phyloP scores from a whole-genome alignment of 2,329 filamentous ascomycete species.

The Microdochium paspali region DNA sequence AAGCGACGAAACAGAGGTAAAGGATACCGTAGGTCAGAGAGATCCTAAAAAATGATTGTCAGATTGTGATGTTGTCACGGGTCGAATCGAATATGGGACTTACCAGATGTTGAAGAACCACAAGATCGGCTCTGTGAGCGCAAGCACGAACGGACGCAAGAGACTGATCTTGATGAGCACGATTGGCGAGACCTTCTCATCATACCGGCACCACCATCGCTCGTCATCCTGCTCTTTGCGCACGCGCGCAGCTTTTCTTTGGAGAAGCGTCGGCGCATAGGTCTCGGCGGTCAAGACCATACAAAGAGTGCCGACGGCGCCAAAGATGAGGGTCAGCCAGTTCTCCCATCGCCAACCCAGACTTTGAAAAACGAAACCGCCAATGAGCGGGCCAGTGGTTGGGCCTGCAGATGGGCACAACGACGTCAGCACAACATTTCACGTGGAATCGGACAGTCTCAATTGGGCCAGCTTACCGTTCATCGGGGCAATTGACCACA shows the following conservation, averaged over 20 bases:
- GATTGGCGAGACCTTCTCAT: slow-evolving; percentile 56
- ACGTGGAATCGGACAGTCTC: neutral
- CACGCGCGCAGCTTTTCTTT: slow-evolving; percentile 52
- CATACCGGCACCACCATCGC: slow-evolving; percentile 73
- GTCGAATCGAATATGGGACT: no score
- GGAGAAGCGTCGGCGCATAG: slow-evolving; percentile 63
- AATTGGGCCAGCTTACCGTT: slow-evolving; percentile 42
- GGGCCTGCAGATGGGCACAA: slow-evolving; percentile 7
- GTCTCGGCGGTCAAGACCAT: slow-evolving; percentile 61
- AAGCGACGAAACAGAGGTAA: slow-evolving; percentile 84
- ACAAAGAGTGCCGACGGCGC: slow-evolving; percentile 49
- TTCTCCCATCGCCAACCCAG: slow-evolving; percentile 85
- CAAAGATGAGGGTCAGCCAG: slow-evolving; percentile 70
- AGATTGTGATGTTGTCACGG: no score
- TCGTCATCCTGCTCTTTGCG: slow-evolving; percentile 62
- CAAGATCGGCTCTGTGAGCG: slow-evolving; percentile 71
- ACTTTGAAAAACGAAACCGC: slow-evolving; percentile 69
- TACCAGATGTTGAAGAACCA: slow-evolving; percentile 62
- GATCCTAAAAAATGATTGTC: slow-evolving; percentile 40
- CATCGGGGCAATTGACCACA: slow-evolving; percentile 78
- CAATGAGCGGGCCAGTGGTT: slow-evolving; percentile 58
- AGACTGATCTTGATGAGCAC: slow-evolving; percentile 67
- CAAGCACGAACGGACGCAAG: slow-evolving; percentile 67
- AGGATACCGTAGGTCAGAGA: slow-evolving; percentile 80
- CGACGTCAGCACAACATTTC: no score